Base-by-base conservation (phyloP, 352 stramenopile genomes). In the Lagenidium giganteum region DNA sequence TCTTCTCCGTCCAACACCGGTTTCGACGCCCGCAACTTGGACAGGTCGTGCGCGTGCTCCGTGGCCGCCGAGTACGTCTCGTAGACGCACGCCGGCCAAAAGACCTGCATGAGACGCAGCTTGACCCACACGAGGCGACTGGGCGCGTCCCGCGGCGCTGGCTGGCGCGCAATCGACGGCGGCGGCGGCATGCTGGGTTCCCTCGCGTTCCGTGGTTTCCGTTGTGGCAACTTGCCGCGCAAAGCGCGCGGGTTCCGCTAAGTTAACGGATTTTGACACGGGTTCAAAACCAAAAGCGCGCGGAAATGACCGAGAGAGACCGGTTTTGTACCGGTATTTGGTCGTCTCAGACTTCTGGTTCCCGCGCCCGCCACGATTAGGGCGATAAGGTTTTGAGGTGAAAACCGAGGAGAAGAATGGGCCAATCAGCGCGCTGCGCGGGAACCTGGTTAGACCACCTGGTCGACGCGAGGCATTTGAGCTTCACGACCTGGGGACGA, bases 61-160 rank as follows among this genome's bases (percentile, higher is more conserved):
- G 58, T 46, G 11, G 68, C 70, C n/a, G 44, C 47, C n/a, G 61
- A 67, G 56, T 83, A 91, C 32, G 42, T 65, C 5, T 47, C 39
- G 57, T 87, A 91, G 14, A 87, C 63, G 36, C 71, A 83, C 17
- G 73, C 75, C 2, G 79, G 79, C 79, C 79, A 91, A 41, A 82
- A 85, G 37, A 83, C 53, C 40, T 57, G 62, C 61, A 82, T 72
- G 44, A 16, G 36, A 22, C 54, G 61, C 33, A 89, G 49, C 55
- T 72, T 71, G 17, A 84, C 52, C 77, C 77, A 89, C 38, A 37
- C 25, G 40, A 80, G 46, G n/a, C 30, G 37, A 26, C 42, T 17
- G 6, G 23, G 20, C 22, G 46, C 35, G 35, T 25, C 11, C 32
- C 12, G 9, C 9, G 28, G 9, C 14, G 28, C 9, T 32, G 28